Conservation (phyloP, 371 early-diverging fungal species). For the Circinella umbellata region DNA sequence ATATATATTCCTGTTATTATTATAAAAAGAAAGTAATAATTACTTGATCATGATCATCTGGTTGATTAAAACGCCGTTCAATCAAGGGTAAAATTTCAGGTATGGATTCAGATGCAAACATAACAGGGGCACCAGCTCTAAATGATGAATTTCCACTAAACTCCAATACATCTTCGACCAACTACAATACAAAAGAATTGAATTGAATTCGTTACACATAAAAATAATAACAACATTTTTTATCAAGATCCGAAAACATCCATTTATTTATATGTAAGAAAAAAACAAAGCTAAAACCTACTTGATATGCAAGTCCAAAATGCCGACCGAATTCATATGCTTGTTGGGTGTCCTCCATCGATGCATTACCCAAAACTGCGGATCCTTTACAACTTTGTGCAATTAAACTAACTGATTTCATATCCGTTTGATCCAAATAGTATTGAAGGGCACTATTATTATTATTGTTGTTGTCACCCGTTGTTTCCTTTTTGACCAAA, state of each 20-base stretch:
- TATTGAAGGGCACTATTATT: constrained; percentile 53
- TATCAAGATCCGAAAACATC: constrained; percentile 4
- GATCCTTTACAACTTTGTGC: constrained; percentile 91
- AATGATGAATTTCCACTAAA: constrained; percentile 73
- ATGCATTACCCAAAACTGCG: constrained; percentile 80
- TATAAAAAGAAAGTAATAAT: too few species aligned
- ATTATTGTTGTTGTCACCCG: constrained; percentile 11
- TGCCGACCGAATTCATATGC: constrained; percentile 87
- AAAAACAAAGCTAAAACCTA: constrained; percentile 26
- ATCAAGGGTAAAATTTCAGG: constrained; percentile 84
- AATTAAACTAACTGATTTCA: constrained; percentile 93
- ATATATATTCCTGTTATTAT: too few species aligned
- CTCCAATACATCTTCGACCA: constrained; percentile 91
- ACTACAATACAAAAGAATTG: constrained; percentile 45
- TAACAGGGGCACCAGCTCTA: constrained; percentile 72
- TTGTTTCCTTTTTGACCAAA: constrained; percentile 65
- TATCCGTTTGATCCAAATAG: constrained; percentile 91
- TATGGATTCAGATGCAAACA: constrained; percentile 87
- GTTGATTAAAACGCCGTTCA: constrained; percentile 75
- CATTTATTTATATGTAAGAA: neutral
- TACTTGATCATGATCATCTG: constrained; percentile 66
- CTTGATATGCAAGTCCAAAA: constrained; percentile 94
- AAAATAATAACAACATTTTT: neutral
- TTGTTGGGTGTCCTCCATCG: constrained; percentile 66
- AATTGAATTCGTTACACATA: neutral